These are phyloP conservation scores for Petunia hybrid DNA, from an alignment of 305 asterid genomes.

Conservation along the genomic window DNA sequence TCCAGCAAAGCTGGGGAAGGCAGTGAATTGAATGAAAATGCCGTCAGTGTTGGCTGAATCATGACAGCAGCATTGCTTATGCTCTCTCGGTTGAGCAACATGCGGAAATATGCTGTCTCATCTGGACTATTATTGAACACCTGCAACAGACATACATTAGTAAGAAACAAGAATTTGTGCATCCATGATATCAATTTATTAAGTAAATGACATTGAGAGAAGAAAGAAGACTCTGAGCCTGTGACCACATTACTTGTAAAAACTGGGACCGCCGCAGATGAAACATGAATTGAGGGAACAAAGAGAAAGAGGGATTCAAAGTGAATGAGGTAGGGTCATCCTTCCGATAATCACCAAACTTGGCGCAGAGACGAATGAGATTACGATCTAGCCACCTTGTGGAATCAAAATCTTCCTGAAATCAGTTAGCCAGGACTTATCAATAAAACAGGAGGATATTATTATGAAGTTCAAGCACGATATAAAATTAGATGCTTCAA, in stretches of 20 bases:
- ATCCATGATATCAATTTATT: slow-evolving; percentile 17
- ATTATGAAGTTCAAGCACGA: slow-evolving; percentile 16
- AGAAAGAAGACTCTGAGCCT: slow-evolving; percentile 22
- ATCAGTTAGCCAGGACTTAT: slow-evolving; percentile 27
- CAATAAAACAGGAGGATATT: slow-evolving; percentile 1
- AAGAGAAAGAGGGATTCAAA: slow-evolving; percentile 75
- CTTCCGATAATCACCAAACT: slow-evolving; percentile 96
- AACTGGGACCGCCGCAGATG: slow-evolving; percentile 97
- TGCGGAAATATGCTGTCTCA: slow-evolving; percentile 98
- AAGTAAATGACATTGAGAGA: slow-evolving; percentile 23
- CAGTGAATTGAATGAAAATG: slow-evolving; percentile 84
- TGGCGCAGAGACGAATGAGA: slow-evolving; percentile 91
- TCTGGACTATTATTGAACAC: slow-evolving; percentile 99
- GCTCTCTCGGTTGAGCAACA: slow-evolving; percentile 88
- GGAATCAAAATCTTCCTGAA: slow-evolving; percentile 95
- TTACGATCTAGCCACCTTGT: slow-evolving; percentile 97
- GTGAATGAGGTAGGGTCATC: slow-evolving; percentile 95
- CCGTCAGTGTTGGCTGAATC: slow-evolving; percentile 95
- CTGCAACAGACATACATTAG: slow-evolving; percentile 43
- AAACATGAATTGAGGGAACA: slow-evolving; percentile 97
- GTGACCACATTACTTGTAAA: slow-evolving; percentile 66
- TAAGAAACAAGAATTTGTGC: slow-evolving; percentile 24
- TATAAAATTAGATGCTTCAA: background rate
- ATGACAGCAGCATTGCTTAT: slow-evolving; percentile 95
- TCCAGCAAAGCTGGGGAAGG: slow-evolving; percentile 96